A percentile compares a stretch with the other conserved stretches of the same genome.
These are phyloP conservation scores for Amanita molliuscula DNA, from an alignment of 768 basidiomycete species.

Conservation along the genomic window DNA sequence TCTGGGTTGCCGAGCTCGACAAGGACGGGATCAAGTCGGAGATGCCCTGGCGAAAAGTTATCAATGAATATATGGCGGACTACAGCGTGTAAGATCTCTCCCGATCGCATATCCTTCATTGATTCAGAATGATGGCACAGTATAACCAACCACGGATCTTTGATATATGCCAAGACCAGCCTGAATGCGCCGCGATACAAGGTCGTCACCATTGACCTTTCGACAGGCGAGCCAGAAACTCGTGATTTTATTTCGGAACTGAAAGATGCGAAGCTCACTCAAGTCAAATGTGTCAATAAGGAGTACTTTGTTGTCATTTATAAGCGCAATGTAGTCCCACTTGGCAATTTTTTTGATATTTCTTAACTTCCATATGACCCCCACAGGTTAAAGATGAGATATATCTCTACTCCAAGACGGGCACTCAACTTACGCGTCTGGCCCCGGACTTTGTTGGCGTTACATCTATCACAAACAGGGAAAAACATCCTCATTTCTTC, in stretches of 20 bases:
- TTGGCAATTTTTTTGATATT: too few relatives aligned
- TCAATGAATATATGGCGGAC: neutral
- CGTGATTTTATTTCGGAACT: too few relatives aligned
- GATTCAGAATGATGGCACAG: neutral
- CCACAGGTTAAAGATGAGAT: too few relatives aligned
- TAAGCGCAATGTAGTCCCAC: neutral
- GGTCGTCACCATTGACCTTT: neutral
- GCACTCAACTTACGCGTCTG: neutral
- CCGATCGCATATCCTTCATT: neutral
- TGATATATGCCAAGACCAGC: neutral
- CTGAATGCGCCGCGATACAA: neutral
- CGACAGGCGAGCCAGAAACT: too few relatives aligned
- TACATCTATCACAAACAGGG: neutral
- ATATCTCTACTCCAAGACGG: neutral
- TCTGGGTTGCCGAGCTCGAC: neutral
- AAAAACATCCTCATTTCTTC: conserved; percentile 1
- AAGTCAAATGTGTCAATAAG: too few relatives aligned
- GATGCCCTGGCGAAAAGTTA: neutral
- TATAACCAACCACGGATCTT: neutral
- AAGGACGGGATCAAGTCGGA: neutral
- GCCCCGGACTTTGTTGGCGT: neutral
- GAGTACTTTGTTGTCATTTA: neutral
- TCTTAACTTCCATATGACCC: neutral
- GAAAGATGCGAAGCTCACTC: too few relatives aligned
- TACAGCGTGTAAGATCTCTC: neutral